Conservation (phyloP, 805 yeast species). For the Hanseniaspora thailandica region DNA sequence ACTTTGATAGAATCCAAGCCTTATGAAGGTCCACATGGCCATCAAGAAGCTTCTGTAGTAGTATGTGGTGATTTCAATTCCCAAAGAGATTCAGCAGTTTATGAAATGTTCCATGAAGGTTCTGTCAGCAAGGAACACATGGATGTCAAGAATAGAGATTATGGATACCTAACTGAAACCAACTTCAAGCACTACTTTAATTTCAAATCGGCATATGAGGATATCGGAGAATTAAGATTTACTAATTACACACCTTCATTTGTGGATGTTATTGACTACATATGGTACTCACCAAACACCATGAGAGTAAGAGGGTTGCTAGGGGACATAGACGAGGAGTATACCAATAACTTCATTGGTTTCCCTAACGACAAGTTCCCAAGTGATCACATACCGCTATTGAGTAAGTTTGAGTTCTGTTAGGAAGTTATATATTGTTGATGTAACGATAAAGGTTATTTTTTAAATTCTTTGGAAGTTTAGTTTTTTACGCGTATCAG, state of each 20-base stretch:
- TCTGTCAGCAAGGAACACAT: conserved; percentile 54
- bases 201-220: conserved; percentile 72
- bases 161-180: conserved; percentile 80
- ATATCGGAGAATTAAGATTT: conserved; percentile 81
- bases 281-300: conserved; percentile 82
- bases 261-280: conserved; percentile 85
- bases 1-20: conserved; percentile 37
- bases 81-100: conserved; percentile 75
- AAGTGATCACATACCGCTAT: conserved; percentile 85
- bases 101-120: conserved; percentile 76
- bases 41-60: conserved; percentile 40
- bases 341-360: conserved; percentile 68
- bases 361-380: conserved; percentile 91
- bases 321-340: conserved; percentile 72
- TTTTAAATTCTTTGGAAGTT: neutral
- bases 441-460: neutral
- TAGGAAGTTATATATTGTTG: neutral
- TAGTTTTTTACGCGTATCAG: too few relatives aligned
- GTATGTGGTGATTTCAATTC: conserved; percentile 97
- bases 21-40: conserved; percentile 13
- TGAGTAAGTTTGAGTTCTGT: conserved; percentile 57
- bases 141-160: conserved; percentile 77
- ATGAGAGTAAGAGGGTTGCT: conserved; percentile 74
- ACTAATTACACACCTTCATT: conserved; percentile 91
- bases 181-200: conserved; percentile 76